These are phyloP conservation scores for Plasmodium malariae DNA, from an alignment of 169 alveolate genomes.

Conservation along the genomic window DNA sequence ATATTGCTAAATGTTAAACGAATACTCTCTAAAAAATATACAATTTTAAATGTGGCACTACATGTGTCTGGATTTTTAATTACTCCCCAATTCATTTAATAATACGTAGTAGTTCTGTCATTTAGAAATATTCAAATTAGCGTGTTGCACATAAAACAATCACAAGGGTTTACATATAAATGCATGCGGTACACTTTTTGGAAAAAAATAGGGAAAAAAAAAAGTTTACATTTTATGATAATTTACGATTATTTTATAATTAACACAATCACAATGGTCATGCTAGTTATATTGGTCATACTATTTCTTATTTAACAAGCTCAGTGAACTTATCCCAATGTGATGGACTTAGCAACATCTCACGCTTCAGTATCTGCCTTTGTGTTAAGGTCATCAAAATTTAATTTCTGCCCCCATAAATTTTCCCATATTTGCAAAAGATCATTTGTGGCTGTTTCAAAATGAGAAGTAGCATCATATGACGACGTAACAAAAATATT, in stretches of 20 bases:
- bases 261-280: too few species aligned
- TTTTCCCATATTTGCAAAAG: conserved; percentile 90
- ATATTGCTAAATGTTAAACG: too few species aligned
- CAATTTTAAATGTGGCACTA: too few species aligned
- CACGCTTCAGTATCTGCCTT: conserved; percentile 36
- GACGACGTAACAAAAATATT: conserved; percentile 94
- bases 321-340: too few species aligned
- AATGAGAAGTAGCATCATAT: conserved; percentile 98
- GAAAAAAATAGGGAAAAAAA: background rate
- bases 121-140: background rate
- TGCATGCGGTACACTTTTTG: background rate
- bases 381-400: conserved; percentile 62
- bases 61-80: background rate
- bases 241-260: too few species aligned
- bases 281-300: too few species aligned
- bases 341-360: too few species aligned
- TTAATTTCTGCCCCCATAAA: conserved; percentile 68
- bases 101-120: background rate
- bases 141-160: background rate
- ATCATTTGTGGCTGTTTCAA: conserved; percentile 97
- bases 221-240: background rate
- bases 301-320: too few species aligned
- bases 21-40: too few species aligned
- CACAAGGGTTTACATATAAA: background rate
- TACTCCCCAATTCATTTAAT: background rate